These are phyloP conservation scores for Ogataea zsoltii DNA, from an alignment of 805 yeast genomes.

Conservation along the genomic window DNA sequence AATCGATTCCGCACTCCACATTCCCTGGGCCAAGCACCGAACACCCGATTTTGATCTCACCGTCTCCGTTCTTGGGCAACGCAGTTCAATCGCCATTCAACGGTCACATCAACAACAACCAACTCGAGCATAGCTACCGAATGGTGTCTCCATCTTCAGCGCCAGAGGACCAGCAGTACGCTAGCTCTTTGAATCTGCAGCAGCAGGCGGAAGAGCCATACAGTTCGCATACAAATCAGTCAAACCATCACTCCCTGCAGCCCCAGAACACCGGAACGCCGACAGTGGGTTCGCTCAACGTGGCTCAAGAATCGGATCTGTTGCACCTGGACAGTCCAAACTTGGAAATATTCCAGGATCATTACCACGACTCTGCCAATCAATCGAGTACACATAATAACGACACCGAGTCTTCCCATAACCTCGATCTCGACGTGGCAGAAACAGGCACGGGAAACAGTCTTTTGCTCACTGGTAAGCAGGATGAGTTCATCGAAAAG, in stretches of 20 bases:
- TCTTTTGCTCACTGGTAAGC: constrained; percentile 9
- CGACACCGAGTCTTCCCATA: constrained; percentile 6
- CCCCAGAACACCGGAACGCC: background rate
- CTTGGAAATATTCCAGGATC: constrained; percentile 20
- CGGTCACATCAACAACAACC: constrained; percentile 1
- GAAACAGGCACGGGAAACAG: constrained; percentile 2
- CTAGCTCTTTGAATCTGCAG: constrained; percentile 3
- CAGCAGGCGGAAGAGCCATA: constrained; percentile 2
- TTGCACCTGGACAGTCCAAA: constrained; percentile 19
- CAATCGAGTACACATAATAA: constrained; percentile 1
- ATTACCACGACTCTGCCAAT: constrained; percentile 3
- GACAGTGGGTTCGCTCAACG: constrained; percentile 2
- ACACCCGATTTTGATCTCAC: constrained; percentile 29
- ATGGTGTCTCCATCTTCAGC: constrained; percentile 7
- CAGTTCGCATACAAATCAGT: background rate
- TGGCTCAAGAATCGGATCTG: constrained; percentile 1
- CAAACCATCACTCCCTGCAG: background rate
- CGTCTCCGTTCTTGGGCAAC: constrained; percentile 9
- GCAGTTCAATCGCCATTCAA: constrained; percentile 9
- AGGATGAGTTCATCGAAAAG: background rate
- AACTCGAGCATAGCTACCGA: background rate
- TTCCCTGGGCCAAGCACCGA: constrained; percentile 44
- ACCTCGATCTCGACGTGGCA: constrained; percentile 2
- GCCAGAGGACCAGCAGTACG: constrained; percentile 15
- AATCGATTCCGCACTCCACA: constrained; percentile 26